Evolutionary conservation across 768 basidiomycete species (phyloP).

Genomic region (Hirschioporus abietinus): DNA sequence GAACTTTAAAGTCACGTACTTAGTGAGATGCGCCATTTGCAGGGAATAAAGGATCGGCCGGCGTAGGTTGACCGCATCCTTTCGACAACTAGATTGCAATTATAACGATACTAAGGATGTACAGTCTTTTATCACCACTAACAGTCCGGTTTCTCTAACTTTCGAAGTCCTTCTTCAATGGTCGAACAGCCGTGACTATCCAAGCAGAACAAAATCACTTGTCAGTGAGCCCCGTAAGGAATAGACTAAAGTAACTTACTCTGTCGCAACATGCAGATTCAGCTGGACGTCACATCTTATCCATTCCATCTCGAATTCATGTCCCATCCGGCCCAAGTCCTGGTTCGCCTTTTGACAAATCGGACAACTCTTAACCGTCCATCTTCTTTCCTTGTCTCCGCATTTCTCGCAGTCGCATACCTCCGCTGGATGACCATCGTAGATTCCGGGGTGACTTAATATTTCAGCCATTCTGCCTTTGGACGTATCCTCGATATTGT

Average conservation of each 20-base stretch:
- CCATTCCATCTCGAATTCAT: too few species aligned
- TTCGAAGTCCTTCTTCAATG: background rate
- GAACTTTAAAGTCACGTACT: background rate
- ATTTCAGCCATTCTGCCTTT: background rate
- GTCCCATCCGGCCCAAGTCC: too few species aligned
- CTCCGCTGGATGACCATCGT: background rate
- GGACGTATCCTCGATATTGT: background rate
- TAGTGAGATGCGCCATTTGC: background rate
- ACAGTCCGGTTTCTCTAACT: background rate
- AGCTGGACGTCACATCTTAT: background rate
- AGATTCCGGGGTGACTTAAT: background rate
- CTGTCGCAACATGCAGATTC: background rate
- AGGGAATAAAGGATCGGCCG: background rate
- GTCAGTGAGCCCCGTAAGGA: background rate
- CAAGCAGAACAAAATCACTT: background rate
- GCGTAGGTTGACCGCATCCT: too few species aligned
- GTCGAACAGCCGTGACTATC: background rate
- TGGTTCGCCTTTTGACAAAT: background rate
- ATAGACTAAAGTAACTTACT: background rate
- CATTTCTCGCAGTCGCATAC: background rate
- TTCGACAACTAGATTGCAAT: background rate
- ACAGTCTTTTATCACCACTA: background rate
- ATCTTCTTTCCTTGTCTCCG: background rate
- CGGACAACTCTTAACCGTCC: background rate
- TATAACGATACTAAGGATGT: background rate